These are phyloP conservation scores for Leccinellum albellum DNA, from an alignment of 768 basidiomycete species.

Conservation along the genomic window DNA sequence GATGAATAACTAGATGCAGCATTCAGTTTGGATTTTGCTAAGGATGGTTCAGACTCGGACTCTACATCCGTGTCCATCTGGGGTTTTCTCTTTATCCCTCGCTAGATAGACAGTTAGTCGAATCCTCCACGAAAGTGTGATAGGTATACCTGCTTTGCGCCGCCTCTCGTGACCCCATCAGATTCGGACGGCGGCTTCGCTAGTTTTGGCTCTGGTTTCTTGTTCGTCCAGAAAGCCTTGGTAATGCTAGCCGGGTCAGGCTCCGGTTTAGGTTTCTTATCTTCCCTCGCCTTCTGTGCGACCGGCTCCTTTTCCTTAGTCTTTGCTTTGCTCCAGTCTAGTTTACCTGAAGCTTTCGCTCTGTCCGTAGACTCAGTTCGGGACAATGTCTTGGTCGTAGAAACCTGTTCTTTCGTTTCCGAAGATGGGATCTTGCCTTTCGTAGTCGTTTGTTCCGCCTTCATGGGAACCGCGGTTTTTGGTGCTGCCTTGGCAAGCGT, in stretches of 20 bases:
- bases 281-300: conserved; percentile 9
- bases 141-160: conserved; percentile 4
- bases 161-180: background rate
- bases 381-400: conserved; percentile 21
- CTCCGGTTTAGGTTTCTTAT: conserved; percentile 18
- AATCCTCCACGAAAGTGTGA: background rate
- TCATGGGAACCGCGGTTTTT: conserved; percentile 10
- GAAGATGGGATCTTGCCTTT: conserved; percentile 24
- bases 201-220: background rate
- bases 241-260: background rate
- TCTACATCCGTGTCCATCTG: conserved; percentile 22
- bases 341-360: conserved; percentile 43
- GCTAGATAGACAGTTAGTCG: conserved; percentile 27
- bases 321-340: conserved; percentile 62
- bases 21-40: conserved; percentile 9
- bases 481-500: conserved; percentile 14
- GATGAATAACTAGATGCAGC: conserved; percentile 8
- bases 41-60: conserved; percentile 17
- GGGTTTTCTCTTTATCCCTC: conserved; percentile 45
- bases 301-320: conserved; percentile 33
- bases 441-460: conserved; percentile 11
- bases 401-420: conserved; percentile 23
- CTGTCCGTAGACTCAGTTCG: conserved; percentile 26
- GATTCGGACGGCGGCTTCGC: background rate
- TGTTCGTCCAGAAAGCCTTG: background rate